Conservation (phyloP, 306 rosid species). For the Citrullus mucosospermus region DNA sequence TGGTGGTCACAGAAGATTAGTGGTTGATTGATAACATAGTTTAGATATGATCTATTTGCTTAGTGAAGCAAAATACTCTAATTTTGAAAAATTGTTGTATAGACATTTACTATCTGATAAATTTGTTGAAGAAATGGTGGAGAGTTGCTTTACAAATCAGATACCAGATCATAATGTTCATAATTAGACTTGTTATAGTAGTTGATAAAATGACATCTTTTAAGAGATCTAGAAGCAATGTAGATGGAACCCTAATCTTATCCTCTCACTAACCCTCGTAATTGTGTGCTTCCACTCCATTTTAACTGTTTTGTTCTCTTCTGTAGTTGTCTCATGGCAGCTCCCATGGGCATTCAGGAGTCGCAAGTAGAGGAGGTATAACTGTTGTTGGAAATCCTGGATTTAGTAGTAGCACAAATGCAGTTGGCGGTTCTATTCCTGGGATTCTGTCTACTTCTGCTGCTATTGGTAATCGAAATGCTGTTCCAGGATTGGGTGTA, state of each 20-base stretch:
- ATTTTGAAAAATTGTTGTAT: not conserved
- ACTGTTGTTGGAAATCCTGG: slow-evolving; percentile 95
- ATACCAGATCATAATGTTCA: not conserved
- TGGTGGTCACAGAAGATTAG: not conserved
- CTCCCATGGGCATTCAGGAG: slow-evolving; percentile 80
- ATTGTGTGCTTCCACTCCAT: not conserved
- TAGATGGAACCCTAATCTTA: not conserved
- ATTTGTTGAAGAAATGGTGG: not conserved
- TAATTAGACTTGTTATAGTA: not conserved
- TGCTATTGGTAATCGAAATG: slow-evolving; percentile 87
- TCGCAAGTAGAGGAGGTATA: slow-evolving; percentile 93
- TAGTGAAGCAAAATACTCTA: not conserved
- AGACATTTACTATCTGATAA: not conserved
- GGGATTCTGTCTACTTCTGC: slow-evolving; percentile 94
- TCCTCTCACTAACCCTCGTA: slow-evolving; percentile 5
- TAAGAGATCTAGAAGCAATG: not conserved
- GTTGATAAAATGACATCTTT: not conserved
- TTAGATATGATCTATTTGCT: not conserved
- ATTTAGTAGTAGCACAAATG: slow-evolving; percentile 87
- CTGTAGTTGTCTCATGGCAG: slow-evolving; percentile 84
- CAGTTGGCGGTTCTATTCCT: slow-evolving; percentile 95
- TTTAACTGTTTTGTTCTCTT: not conserved
- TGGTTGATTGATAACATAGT: not conserved
- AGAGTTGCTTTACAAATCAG: not conserved
- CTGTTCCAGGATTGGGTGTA: slow-evolving; percentile 94